A percentile compares a stretch with the other conserved stretches of the same genome.
Evolutionary conservation across 108 stramenopile species (phyloP).

Genomic region (Skeletonema costatum): DNA sequence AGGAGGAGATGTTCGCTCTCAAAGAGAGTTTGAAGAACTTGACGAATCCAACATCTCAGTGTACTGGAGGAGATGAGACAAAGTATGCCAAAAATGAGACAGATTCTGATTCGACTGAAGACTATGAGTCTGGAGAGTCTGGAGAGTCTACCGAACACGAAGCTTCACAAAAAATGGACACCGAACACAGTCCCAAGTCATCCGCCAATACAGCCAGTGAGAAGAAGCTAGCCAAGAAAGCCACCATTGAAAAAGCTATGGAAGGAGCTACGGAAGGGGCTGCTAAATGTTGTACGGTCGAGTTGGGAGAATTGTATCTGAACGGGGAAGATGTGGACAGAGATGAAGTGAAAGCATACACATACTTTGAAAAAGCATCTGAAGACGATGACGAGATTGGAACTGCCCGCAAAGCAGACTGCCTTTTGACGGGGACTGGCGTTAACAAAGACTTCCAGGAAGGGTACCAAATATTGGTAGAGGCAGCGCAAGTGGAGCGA

Average conservation of each 20-base stretch:
- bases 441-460: slow-evolving; percentile 1
- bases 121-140: neutral
- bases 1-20: neutral
- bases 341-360: slow-evolving; percentile 16
- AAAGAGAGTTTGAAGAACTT: neutral
- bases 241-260: neutral
- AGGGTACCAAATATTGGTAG: neutral
- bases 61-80: neutral
- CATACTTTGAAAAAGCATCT: slow-evolving; percentile 20
- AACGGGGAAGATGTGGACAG: slow-evolving; percentile 9
- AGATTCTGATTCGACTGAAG: neutral
- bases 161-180: neutral
- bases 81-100: neutral
- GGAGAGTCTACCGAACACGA: neutral
- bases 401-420: slow-evolving; percentile 17
- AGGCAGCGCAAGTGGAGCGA: neutral
- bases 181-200: neutral
- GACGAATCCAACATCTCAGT: neutral
- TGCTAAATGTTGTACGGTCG: neutral
- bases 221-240: neutral
- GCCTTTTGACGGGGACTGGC: slow-evolving; percentile 18
- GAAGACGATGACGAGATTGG: slow-evolving; percentile 13
- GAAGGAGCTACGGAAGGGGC: neutral
- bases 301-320: slow-evolving; percentile 16
- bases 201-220: neutral